Conservation (phyloP, 495 filamentous ascomycete species). For the Talaromyces wortmannii region DNA sequence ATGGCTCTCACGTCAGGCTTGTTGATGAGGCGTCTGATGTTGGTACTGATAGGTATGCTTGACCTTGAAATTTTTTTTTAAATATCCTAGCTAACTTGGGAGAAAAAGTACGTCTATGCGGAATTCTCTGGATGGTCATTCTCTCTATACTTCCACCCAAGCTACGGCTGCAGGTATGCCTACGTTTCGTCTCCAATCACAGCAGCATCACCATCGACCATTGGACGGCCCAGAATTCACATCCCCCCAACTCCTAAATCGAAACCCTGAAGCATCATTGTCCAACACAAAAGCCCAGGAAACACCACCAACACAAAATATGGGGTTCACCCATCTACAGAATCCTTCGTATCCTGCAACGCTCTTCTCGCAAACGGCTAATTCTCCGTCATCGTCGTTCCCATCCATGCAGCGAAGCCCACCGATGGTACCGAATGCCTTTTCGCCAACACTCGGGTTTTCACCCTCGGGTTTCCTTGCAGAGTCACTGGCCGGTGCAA, state of each 20-base stretch:
- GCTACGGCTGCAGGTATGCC: background rate
- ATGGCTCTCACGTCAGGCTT: slow-evolving; percentile 50
- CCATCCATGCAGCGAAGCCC: background rate
- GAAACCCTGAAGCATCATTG: slow-evolving; percentile 14
- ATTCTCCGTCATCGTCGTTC: background rate
- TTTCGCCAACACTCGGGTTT: slow-evolving; percentile 22
- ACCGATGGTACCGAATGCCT: slow-evolving; percentile 8
- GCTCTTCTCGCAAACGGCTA: slow-evolving; percentile 14
- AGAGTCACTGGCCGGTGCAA: slow-evolving; percentile 12
- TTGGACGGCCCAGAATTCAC: slow-evolving; percentile 3
- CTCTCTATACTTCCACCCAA: slow-evolving; percentile 1
- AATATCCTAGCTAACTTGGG: background rate
- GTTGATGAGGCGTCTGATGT: slow-evolving; percentile 28
- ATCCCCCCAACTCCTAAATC: slow-evolving; percentile 5
- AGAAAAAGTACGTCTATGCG: background rate
- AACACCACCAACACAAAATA: slow-evolving; percentile 7
- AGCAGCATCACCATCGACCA: background rate
- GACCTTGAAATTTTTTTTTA: background rate
- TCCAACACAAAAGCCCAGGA: slow-evolving; percentile 1
- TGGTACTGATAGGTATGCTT: slow-evolving; percentile 5
- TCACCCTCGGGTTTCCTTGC: slow-evolving; percentile 25
- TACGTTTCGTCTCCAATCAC: background rate
- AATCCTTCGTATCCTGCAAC: background rate
- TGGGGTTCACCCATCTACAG: slow-evolving; percentile 10
- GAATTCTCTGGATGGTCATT: background rate